Evolutionary conservation across 129 eudicot genomes (phyloP).

Genomic region (Tagetes patula): DNA sequence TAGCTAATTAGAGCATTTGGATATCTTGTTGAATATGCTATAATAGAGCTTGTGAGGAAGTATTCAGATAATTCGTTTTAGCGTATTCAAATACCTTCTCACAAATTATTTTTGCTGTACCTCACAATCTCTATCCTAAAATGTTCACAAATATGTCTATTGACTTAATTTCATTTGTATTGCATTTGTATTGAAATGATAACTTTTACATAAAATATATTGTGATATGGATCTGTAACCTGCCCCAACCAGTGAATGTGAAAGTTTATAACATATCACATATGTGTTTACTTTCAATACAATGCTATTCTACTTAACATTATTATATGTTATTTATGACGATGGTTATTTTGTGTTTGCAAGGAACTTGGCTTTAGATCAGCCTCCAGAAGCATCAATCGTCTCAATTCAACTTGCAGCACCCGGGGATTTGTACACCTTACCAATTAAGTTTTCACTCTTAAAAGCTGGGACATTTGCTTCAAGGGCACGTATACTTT

Average conservation of each 20-base stretch:
- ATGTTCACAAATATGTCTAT: constrained; percentile 13
- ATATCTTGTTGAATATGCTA: not conserved
- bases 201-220: not conserved
- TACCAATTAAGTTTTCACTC: constrained; percentile 65
- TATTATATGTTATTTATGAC: constrained; percentile 2
- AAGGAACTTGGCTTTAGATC: constrained; percentile 66
- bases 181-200: constrained; percentile 1
- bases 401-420: constrained; percentile 63
- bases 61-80: not conserved
- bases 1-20: not conserved
- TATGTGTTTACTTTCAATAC: not conserved
- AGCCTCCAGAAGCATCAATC: constrained; percentile 59
- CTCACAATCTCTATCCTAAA: constrained; percentile 17
- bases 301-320: constrained; percentile 5
- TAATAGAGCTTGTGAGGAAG: constrained; percentile 8
- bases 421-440: constrained; percentile 52
- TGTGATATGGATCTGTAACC: constrained; percentile 1
- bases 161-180: not conserved
- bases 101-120: not conserved
- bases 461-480: constrained; percentile 57
- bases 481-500: constrained; percentile 83
- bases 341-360: constrained; percentile 21
- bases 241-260: constrained; percentile 13
- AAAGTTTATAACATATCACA: constrained; percentile 7
- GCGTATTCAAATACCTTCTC: not conserved